Percentiles rank a stretch among this genome's conserved stretches.
Evolutionary conservation across 108 stramenopile species (phyloP).

Genomic region (Asterionellopsis glacialis): DNA sequence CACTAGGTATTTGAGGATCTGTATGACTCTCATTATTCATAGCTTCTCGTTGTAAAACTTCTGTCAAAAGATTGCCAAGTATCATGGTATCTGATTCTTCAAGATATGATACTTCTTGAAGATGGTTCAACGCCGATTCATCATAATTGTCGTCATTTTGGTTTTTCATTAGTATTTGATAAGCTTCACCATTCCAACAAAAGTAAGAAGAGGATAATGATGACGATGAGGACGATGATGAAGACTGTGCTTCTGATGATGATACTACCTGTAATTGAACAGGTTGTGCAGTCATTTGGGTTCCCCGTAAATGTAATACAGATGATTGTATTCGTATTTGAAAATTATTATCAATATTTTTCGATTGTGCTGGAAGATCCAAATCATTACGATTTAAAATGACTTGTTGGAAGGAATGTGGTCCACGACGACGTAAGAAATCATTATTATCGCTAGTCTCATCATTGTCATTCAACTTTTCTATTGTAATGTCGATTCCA

Average conservation of each 20-base stretch:
- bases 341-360: too few species aligned
- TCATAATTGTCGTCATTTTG: not conserved
- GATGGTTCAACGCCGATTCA: too few species aligned
- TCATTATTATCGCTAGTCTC: too few species aligned
- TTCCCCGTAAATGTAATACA: slow-evolving; percentile 66
- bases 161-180: slow-evolving; percentile 16
- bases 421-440: too few species aligned
- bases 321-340: slow-evolving; percentile 40
- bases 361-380: too few species aligned
- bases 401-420: too few species aligned
- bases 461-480: too few species aligned
- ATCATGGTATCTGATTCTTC: slow-evolving; percentile 20
- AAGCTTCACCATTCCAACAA: slow-evolving; percentile 87
- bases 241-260: not conserved
- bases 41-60: not conserved
- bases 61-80: slow-evolving; percentile 13
- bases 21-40: too few species aligned
- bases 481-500: too few species aligned
- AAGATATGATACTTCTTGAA: too few species aligned
- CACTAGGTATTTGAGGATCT: not conserved
- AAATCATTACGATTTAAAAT: too few species aligned
- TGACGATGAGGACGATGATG: not conserved
- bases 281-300: slow-evolving; percentile 41
- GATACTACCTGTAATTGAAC: slow-evolving; percentile 18
- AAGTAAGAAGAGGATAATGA: slow-evolving; percentile 17